These are phyloP conservation scores for Cutaneotrichosporon dermatis DNA, from an alignment of 1,284 basidiomycete species.

Conservation along the genomic window DNA sequence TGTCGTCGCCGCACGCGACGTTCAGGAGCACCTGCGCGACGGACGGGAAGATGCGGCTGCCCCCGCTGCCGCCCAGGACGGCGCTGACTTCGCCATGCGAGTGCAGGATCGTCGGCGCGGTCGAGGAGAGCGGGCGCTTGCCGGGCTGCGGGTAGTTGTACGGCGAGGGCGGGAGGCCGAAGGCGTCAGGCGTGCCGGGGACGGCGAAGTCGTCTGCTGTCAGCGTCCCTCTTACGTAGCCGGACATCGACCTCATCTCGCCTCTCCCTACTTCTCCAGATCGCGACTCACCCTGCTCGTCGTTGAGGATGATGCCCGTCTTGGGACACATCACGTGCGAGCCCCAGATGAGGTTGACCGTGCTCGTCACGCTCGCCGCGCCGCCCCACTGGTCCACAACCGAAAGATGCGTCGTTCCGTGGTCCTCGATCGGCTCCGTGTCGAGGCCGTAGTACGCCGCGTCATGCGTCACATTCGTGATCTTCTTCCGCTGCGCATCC, in stretches of 20 bases:
- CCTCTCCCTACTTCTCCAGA: background rate
- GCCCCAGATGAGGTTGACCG: slow-evolving; percentile 82
- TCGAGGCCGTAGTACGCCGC: slow-evolving; percentile 78
- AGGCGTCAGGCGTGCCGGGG: slow-evolving; percentile 72
- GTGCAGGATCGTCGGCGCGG: slow-evolving; percentile 72
- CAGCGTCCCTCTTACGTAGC: background rate
- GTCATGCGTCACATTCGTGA: slow-evolving; percentile 66
- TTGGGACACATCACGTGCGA: slow-evolving; percentile 73
- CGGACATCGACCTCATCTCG: too few species aligned
- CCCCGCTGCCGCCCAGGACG: slow-evolving; percentile 79
- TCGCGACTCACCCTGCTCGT: slow-evolving; percentile 56
- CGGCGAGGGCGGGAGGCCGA: slow-evolving; percentile 78
- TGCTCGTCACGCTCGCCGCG: slow-evolving; percentile 77
- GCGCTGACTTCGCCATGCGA: slow-evolving; percentile 67
- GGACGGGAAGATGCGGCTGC: slow-evolving; percentile 75
- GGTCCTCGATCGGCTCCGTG: slow-evolving; percentile 70
- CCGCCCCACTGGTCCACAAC: slow-evolving; percentile 77
- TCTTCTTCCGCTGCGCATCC: slow-evolving; percentile 53
- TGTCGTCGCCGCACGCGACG: slow-evolving; percentile 72
- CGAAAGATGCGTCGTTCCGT: slow-evolving; percentile 86
- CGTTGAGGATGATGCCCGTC: slow-evolving; percentile 83
- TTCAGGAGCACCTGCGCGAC: slow-evolving; percentile 79
- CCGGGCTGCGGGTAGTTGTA: slow-evolving; percentile 82
- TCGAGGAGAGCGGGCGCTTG: slow-evolving; percentile 82
- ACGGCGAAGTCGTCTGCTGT: slow-evolving; percentile 74